These are phyloP conservation scores for Cyclaneusma minus DNA, from an alignment of 2,329 filamentous ascomycete species.

Conservation along the genomic window DNA sequence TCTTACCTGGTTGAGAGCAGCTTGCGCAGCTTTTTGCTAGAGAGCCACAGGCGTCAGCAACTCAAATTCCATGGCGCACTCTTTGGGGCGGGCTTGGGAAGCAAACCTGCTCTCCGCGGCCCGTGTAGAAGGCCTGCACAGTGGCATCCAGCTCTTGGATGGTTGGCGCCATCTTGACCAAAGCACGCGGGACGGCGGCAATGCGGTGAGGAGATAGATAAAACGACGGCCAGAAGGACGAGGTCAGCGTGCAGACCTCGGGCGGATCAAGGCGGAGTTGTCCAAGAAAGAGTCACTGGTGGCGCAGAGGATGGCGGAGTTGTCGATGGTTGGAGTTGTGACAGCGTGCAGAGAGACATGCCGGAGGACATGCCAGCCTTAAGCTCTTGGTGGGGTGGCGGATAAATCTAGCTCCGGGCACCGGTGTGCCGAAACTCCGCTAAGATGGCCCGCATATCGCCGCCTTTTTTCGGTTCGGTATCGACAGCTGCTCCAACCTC, in stretches of 20 bases:
- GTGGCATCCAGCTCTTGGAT: slow-evolving; percentile 94
- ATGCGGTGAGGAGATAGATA: slow-evolving; percentile 15
- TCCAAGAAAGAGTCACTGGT: too few relatives aligned
- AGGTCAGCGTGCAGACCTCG: too few relatives aligned
- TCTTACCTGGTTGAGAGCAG: slow-evolving; percentile 78
- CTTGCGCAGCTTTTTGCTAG: slow-evolving; percentile 92
- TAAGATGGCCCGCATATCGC: too few relatives aligned
- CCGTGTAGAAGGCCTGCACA: slow-evolving; percentile 95
- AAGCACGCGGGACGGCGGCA: slow-evolving; percentile 16
- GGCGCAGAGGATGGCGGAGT: slow-evolving; percentile 1
- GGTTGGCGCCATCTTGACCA: slow-evolving; percentile 44
- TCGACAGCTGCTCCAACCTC: too few relatives aligned
- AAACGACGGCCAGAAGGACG: too few relatives aligned
- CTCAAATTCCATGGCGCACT: not conserved
- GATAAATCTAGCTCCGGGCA: too few relatives aligned
- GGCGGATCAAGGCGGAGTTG: too few relatives aligned
- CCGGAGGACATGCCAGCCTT: too few relatives aligned
- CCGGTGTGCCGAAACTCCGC: too few relatives aligned
- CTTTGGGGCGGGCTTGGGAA: slow-evolving; percentile 1
- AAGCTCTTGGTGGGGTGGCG: too few relatives aligned
- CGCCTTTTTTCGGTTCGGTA: too few relatives aligned
- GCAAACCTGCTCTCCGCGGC: slow-evolving; percentile 79
- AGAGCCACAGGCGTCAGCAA: slow-evolving; percentile 10
- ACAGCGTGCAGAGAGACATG: slow-evolving; percentile 1
- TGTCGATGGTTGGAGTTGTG: slow-evolving; percentile 2